These are phyloP conservation scores for Diversispora epigaea DNA, from an alignment of 192 early-diverging fungal genomes.

Conservation along the genomic window DNA sequence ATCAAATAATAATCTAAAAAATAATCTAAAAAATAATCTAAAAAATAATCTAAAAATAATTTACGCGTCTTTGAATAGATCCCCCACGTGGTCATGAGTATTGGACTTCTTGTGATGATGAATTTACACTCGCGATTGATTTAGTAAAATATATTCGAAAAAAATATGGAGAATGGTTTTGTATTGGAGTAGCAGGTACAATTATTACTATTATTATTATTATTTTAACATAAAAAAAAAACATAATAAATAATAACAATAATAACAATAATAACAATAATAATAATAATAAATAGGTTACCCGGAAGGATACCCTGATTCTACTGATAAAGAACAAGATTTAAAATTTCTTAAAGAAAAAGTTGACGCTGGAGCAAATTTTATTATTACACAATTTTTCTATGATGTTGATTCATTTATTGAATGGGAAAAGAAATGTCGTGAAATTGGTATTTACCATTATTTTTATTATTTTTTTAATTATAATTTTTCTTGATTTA, in stretches of 20 bases:
- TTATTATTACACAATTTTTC: slow-evolving; percentile 94
- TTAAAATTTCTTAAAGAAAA: slow-evolving; percentile 80
- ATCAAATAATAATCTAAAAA: too few species aligned
- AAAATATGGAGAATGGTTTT: slow-evolving; percentile 88
- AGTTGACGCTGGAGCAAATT: slow-evolving; percentile 90
- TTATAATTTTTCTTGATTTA: not conserved
- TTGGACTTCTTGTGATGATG: slow-evolving; percentile 74
- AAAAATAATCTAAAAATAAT: not conserved
- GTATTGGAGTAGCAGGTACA: slow-evolving; percentile 88
- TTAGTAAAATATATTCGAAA: slow-evolving; percentile 86
- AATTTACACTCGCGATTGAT: slow-evolving; percentile 82
- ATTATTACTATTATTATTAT: not conserved
- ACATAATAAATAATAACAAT: too few species aligned
- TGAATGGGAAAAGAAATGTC: slow-evolving; percentile 72
- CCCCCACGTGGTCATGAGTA: slow-evolving; percentile 79
- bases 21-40: not conserved
- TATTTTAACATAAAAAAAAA: not conserved
- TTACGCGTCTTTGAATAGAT: slow-evolving; percentile 49
- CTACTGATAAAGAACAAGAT: slow-evolving; percentile 69
- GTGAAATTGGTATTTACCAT: slow-evolving; percentile 60
- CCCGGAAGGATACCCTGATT: slow-evolving; percentile 91
- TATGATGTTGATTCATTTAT: slow-evolving; percentile 82
- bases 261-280: too few species aligned
- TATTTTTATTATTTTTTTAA: not conserved
- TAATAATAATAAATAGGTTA: slow-evolving; percentile 44